Base-by-base conservation (phyloP, 2,329 filamentous ascomycete species). In the Xylaria arbuscula region DNA sequence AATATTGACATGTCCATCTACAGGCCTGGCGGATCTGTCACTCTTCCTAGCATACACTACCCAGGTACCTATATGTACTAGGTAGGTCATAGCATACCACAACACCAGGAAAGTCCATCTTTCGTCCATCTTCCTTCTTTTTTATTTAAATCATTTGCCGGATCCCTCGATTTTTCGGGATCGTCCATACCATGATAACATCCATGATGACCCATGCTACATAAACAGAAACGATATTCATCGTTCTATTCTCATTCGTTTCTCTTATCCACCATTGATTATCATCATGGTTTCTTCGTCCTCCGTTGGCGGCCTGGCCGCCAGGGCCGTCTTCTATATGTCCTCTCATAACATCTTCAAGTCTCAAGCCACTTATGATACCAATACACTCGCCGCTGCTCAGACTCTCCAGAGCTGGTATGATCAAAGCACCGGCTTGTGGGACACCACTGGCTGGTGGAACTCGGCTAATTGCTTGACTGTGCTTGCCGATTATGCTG, bases 391-490 rank as follows among this genome's bases (percentile, higher is more conserved):
- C 59, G 64, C 70, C 22, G 75, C 68, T 3, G 19, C 76, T n/a
- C 70, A 78, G 1, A 60, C 80, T n/a, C 79, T 89, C 0, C 84
- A 88, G 64, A 75, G 74, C 50, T 89, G 84, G 84, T 89, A 89
- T 74, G 84, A 88, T 72, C 68, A 76, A 4, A 76, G 74, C 6
- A 87, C 81, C 1, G 87, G 88, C 11, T 78, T 89, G 6, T 90
- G 86, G 86, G 79, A 87, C 64, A 83, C 83, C 0, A 82, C 82
- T 36, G 85, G 86, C 8, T 90, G 88, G 88, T 90, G 88, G 88
- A 88, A 90, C 72, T 82, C 82, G 24, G 88, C 86, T 34, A 90
- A 89, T 72, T 83, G 82, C 67, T 76, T 90, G 70, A 89, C 87
- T 0, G 80, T 70, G 40, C 68, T 72, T 42, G 70, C 70, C 68